Evolutionary conservation across 768 basidiomycete genomes (phyloP), one percentile per base, ranked within the genome.

Genomic region (Podaxis sp.): DNA sequence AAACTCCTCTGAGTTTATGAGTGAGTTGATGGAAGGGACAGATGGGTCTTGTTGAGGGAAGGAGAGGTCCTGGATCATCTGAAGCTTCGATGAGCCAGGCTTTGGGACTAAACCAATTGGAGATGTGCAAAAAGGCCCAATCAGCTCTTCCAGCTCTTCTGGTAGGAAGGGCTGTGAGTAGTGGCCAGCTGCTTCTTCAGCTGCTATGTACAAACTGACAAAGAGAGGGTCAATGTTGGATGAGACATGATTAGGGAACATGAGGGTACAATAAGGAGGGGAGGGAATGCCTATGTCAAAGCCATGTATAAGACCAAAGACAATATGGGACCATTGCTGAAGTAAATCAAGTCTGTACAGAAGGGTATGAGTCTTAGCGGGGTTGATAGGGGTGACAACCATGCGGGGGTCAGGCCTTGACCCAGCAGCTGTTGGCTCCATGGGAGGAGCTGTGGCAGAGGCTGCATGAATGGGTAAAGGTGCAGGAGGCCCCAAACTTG

Each of bases 41-140:
- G 40, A 17, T 0, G 73, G 69, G 46, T 74, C 41, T 60, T 73
- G 54, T 0, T 69, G 49, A 0, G 75, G 76, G 57, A 60, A 77
- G 0, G 77, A 79, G 2, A 76, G 65, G 49, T 75, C 73, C 49
- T 74, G 73, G 6, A 74, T 69, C 48, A 74, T 62, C 5, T 65
- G 63, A 12, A 68, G 56, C 40, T 67, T 68, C 3, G 54, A 49
- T 1, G 71, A 69, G 26, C 66, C 61, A 40, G 66, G 69, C 55
- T 82, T 82, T 0, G 75, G 77, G 0, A 82, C 74, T 1, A 80
- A 64, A 0, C 75, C 75, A 0, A 83, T 65, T 0, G 82, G 82
- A 0, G 78, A 76, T 0, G 80, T 74, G 0, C 64, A 64, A 46
- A 82, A 83, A 0, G 73, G 75, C 0, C 82, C 80, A 36, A 82